Evolutionary conservation across 768 basidiomycete genomes (phyloP), one percentile per base, ranked within the genome.

Genomic region (Tricholoma terreum): DNA sequence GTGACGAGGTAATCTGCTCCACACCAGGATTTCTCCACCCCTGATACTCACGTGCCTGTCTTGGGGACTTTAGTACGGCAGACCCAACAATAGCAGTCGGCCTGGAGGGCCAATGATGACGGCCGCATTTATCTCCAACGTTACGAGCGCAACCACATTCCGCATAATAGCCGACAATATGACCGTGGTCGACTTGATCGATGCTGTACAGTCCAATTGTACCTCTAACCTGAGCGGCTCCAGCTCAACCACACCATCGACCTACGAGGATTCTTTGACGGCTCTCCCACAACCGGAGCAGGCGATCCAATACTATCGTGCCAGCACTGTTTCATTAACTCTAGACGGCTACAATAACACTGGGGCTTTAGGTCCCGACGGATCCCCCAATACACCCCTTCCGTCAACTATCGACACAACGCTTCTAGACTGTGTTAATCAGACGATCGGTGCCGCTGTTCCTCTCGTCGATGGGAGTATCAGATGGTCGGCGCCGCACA

Each of bases 341-440:
- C 71, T 88, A 3, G 82, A 89, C 54, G 83, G 83, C 0, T 88
- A 89, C 65, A 87, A 89, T 63, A 80, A 89, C 59, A 83, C 84
- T 0, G 82, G 77, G 6, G 79, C 73, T 3, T 68, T 83, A 22
- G 69, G 67, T 35, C 61, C 67, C 1, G 72, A 82, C 19, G 67
- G 74, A 7, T 79, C 73, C 0, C 68, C 80, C 0, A 74, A 82
- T 55, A 73, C 79, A 0, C 77, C 84, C 0, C 72, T 90, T 1
- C 86, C 86, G 1, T 66, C 69, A 2, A 73, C 71, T 43, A 73
- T 85, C n/a, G 80, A 87, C 60, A 69, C 53, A 31, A 73, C 65
- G 1, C 71, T 88, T 10, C 63, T 88, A 36, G 60, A 69, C 27
- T 89, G 88, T 58, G 60, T 90, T 48, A 90, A 90, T 59, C 60